Conservation (phyloP, 2,329 filamentous ascomycete genomes). For the Graphilbum fragrans region DNA sequence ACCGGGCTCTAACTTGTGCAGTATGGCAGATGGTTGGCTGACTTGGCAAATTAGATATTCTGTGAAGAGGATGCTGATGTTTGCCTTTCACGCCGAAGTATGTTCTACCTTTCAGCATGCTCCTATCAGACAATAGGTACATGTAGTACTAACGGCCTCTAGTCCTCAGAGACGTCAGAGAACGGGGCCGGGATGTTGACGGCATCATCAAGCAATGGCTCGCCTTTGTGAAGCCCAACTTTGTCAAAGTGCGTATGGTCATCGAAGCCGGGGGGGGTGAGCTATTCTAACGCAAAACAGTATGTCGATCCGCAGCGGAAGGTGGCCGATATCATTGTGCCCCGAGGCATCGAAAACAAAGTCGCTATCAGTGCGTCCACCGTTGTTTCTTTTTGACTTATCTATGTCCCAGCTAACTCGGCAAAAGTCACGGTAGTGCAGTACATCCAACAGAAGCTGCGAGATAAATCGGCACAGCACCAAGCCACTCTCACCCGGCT, state of each 20-base stretch:
- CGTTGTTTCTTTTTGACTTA: background rate
- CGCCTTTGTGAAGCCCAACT: conserved; percentile 89
- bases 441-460: conserved; percentile 77
- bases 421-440: conserved; percentile 81
- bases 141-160: background rate
- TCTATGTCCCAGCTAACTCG: background rate
- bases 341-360: conserved; percentile 84
- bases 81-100: conserved; percentile 79
- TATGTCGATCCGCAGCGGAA: conserved; percentile 87
- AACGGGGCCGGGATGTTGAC: conserved; percentile 82
- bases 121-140: background rate
- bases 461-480: conserved; percentile 76
- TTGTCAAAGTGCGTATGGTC: conserved; percentile 57
- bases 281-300: conserved; percentile 19
- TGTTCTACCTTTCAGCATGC: conserved; percentile 16
- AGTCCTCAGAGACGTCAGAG: conserved; percentile 80
- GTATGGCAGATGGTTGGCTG: background rate
- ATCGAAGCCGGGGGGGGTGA: no score
- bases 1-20: no score
- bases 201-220: conserved; percentile 99
- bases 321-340: conserved; percentile 89
- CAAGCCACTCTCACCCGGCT: conserved; percentile 67
- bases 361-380: conserved; percentile 63
- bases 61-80: conserved; percentile 93
- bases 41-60: conserved; percentile 53